Conservation (phyloP, 305 asterid species). For the Solanum hybrid region DNA sequence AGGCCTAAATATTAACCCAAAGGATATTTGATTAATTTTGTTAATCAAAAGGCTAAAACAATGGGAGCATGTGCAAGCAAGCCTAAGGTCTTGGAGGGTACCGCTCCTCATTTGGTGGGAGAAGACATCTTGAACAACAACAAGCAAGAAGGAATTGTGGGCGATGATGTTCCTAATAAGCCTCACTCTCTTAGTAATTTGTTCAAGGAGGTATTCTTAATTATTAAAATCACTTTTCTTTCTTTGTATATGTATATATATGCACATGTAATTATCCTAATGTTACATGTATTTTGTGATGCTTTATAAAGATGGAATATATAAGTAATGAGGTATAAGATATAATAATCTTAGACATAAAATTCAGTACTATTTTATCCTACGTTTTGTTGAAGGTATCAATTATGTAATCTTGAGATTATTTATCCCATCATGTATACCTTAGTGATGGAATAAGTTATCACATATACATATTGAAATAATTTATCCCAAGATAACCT, state of each 20-base stretch:
- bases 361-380: too few species aligned
- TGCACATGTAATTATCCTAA: background rate
- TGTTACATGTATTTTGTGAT: background rate
- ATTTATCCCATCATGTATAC: too few species aligned
- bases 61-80: constrained; percentile 6
- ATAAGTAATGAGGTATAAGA: background rate
- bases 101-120: background rate
- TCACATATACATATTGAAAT: background rate
- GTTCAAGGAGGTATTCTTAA: background rate
- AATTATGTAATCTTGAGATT: background rate
- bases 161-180: background rate
- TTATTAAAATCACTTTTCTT: background rate
- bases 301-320: background rate
- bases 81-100: constrained; percentile 4
- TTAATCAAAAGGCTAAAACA: background rate
- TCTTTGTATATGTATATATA: background rate
- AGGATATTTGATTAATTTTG: background rate
- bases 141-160: background rate
- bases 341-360: too few species aligned
- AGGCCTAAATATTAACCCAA: background rate
- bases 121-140: background rate
- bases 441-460: background rate
- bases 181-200: background rate
- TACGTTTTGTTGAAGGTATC: too few species aligned
- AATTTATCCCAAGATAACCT: too few species aligned